Evolutionary conservation across 306 rosid species (phyloP), one percentile per base, ranked within the genome.

Genomic region (Neltuma alba): DNA sequence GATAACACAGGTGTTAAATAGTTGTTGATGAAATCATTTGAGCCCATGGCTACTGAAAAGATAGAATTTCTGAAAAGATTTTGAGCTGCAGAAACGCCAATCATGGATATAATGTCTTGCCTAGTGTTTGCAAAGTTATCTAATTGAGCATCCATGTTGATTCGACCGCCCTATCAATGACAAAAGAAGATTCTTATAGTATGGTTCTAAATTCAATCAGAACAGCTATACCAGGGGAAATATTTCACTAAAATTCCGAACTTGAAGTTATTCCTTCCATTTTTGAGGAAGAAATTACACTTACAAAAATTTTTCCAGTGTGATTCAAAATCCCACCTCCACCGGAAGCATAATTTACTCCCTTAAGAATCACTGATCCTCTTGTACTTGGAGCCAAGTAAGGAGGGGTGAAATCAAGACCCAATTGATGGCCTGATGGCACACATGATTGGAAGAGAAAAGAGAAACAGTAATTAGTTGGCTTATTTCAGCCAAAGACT

Each of bases 261-360:
- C 48, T 27, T 58, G 40, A 76, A 48, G 13, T 52, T 25, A 27
- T 52, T 21, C 7, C 9, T 6, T n/a, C 8, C 5, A 3, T 37
- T 37, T 5, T 37, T 37, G 40, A 37, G 40, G 40, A 37, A 76
- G 42, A 30, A 82, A 14, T n/a, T n/a, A 79, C 87, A 73, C 76
- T 89, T 82, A 86, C 97, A 76, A 87, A 89, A 52, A 86, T 34
- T 20, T 74, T 38, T 25, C 95, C 97, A 13, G 92, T 80, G 41
- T 66, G 7, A 50, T 92, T 92, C 5, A 90, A 88, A 88, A 92
- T 87, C 63, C 95, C 93, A 75, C 85, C 84, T 28, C 87, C 89
- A 36, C 89, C 95, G 41, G 95, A 92, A 65, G 93, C 97, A 82
- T 89, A 92, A 76, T 90, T 92, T 45, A 87, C 92, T 57, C 95